Percentiles rank a stretch among this genome's conserved stretches.
phyloP scores from a whole-genome alignment of 2,329 filamentous ascomycete species.

The Rosellinia necatrix region DNA sequence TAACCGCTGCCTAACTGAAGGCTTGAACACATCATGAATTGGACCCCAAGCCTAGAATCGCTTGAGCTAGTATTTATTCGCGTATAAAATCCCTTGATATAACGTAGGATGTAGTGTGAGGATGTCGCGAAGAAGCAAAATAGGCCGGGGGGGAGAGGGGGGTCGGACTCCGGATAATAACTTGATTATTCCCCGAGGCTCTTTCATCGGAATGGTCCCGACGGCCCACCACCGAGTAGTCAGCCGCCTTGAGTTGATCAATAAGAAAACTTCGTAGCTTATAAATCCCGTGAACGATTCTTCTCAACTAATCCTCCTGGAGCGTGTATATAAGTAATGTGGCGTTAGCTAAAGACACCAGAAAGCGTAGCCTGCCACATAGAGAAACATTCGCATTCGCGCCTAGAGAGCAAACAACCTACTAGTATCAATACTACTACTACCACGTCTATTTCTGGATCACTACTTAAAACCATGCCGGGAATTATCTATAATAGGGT shows the following conservation, averaged over 20 bases:
- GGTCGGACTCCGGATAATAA: no score
- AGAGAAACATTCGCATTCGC: not conserved
- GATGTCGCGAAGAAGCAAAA: no score
- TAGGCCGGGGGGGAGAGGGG: no score
- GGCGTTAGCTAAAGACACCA: not conserved
- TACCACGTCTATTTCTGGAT: not conserved
- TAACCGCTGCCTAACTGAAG: no score
- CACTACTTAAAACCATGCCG: conserved; percentile 8
- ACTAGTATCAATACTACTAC: not conserved
- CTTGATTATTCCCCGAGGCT: no score
- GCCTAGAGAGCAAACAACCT: not conserved
- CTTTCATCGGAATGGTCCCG: no score
- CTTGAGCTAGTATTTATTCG: no score
- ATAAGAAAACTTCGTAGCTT: conserved; percentile 12
- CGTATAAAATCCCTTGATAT: no score
- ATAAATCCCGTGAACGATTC: conserved; percentile 9
- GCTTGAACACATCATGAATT: no score
- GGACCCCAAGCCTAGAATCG: no score
- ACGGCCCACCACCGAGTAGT: no score
- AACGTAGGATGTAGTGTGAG: no score
- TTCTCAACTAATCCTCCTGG: not conserved
- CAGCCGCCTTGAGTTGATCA: conserved; percentile 1
- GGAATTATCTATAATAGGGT: conserved; percentile 9
- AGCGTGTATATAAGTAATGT: conserved; percentile 2
- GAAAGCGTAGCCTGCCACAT: not conserved